phyloP scores from a whole-genome alignment of 1,284 basidiomycete species.

The Leccinum griseonigrum region DNA sequence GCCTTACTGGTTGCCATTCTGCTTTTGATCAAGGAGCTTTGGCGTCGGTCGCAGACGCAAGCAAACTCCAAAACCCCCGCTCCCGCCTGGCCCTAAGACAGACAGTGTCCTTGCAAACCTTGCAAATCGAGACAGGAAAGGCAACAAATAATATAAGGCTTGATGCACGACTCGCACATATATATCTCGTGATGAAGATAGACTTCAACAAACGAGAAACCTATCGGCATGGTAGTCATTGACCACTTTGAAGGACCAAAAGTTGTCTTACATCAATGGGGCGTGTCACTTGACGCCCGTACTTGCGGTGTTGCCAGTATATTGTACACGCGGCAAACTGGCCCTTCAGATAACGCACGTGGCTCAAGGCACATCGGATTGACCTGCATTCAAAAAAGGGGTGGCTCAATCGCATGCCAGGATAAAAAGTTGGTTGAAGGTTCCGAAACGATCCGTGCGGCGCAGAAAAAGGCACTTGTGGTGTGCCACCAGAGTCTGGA shows the following conservation, averaged over 20 bases:
- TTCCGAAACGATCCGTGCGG: background rate
- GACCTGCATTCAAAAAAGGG: background rate
- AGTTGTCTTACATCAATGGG: background rate
- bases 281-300: background rate
- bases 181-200: constrained; percentile 5
- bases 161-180: background rate
- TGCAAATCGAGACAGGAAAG: background rate
- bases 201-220: constrained; percentile 8
- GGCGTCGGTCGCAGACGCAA: no score
- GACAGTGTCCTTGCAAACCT: constrained; percentile 3
- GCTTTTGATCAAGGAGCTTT: no score
- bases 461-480: background rate
- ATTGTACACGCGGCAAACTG: background rate
- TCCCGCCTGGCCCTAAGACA: no score
- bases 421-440: background rate
- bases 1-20: no score
- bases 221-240: constrained; percentile 6
- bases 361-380: background rate
- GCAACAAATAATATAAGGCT: no score
- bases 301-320: background rate
- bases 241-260: background rate
- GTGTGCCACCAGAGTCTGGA: background rate
- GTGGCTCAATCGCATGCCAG: background rate
- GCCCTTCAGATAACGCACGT: background rate
- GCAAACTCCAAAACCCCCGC: no score